Base-by-base conservation (phyloP, 352 stramenopile genomes). In the Phytophthora podocarpi region DNA sequence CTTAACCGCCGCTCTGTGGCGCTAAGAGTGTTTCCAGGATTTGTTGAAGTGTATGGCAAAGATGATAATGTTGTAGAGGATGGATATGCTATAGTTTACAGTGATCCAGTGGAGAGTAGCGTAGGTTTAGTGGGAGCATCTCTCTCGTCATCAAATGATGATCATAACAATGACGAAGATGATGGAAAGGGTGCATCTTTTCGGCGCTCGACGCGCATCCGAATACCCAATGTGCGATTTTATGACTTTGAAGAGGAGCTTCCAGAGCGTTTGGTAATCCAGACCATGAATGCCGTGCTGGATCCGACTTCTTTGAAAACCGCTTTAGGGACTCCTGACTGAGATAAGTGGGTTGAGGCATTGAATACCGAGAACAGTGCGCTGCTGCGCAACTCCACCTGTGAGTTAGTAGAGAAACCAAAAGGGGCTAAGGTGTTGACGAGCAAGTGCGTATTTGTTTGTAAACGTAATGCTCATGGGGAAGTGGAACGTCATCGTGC, bases 131-230 rank as follows among this genome's bases (percentile, higher is more conserved):
- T n/a, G n/a, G n/a, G n/a, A n/a, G n/a, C n/a, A n/a, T n/a, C n/a
- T n/a, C n/a, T n/a, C n/a, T n/a, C n/a, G n/a, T n/a, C n/a, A n/a
- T n/a, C n/a, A n/a, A n/a, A n/a, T n/a, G n/a, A n/a, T n/a, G n/a
- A n/a, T n/a, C n/a, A n/a, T n/a, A n/a, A 35, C 21, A 21, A 35
- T 20, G 51, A 51, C 15, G 28, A 51, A 35, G 10, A 16, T 12
- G 39, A 39, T n/a, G 52, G 37, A n/a, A n/a, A n/a, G n/a, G n/a
- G n/a, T n/a, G n/a, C 26, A 39, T 61, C 53, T 16, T 61, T 54
- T 61, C 53, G 53, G 2, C 41, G 40, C 1, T 61, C 53, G 27
- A 48, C 32, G 21, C 23, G 23, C 18, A 36, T 34, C 15, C 12
- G 42, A 1, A n/a, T 11, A 15, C 41, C 28, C 10, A 53, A 53